These are phyloP conservation scores for Globisporangium apiculatum DNA, from an alignment of 352 stramenopile genomes.

Conservation along the genomic window DNA sequence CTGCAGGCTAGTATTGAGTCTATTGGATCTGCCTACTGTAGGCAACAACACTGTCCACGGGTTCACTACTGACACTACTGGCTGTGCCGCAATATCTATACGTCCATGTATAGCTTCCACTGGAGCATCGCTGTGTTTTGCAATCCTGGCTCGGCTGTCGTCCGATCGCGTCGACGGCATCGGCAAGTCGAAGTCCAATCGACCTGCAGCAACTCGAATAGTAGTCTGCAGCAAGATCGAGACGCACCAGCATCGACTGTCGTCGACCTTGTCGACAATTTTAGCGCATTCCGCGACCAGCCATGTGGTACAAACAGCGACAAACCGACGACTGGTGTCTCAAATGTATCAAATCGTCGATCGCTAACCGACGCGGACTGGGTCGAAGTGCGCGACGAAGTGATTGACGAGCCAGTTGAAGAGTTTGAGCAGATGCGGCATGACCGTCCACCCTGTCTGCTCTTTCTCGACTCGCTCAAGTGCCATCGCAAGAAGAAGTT, in stretches of 20 bases:
- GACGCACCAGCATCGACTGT: too few species aligned
- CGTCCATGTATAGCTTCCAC: constrained; percentile 53
- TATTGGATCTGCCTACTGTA: too few species aligned
- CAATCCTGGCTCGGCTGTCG: constrained; percentile 68
- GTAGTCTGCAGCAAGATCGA: too few species aligned
- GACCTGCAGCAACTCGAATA: too few species aligned
- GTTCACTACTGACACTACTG: too few species aligned
- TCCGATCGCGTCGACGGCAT: constrained; percentile 30
- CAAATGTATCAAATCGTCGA: not conserved
- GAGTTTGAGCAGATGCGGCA: constrained; percentile 26
- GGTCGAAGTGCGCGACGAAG: constrained; percentile 13
- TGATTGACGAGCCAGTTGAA: constrained; percentile 41
- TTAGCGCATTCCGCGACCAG: constrained; percentile 10
- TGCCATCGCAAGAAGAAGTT: constrained; percentile 91
- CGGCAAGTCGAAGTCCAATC: constrained; percentile 1
- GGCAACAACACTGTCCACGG: too few species aligned
- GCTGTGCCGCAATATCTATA: too few species aligned
- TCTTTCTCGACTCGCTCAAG: constrained; percentile 94
- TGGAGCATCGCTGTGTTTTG: constrained; percentile 87
- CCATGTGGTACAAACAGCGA: too few species aligned
- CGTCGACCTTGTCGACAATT: constrained; percentile 30
- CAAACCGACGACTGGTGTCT: not conserved
- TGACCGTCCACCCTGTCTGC: constrained; percentile 62
- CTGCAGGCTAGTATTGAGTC: too few species aligned
- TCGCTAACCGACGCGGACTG: constrained; percentile 1